These are phyloP conservation scores for Pythium oligandrum DNA, from an alignment of 352 stramenopile genomes.

Conservation along the genomic window DNA sequence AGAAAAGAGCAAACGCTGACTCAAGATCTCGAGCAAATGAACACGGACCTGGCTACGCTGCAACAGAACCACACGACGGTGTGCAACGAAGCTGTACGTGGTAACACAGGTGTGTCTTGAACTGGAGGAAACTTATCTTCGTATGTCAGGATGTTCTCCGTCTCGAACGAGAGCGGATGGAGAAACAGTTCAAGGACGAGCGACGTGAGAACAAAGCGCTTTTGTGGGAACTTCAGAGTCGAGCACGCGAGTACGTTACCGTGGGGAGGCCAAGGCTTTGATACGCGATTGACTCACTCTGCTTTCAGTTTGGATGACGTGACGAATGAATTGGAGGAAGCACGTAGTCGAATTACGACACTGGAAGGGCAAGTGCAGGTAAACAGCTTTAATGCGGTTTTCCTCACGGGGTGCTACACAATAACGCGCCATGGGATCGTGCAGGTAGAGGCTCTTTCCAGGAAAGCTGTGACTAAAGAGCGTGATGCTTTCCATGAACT, in stretches of 20 bases:
- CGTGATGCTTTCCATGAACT: conserved; percentile 37
- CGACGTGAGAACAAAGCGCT: conserved; percentile 28
- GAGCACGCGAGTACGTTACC: conserved; percentile 24
- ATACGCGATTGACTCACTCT: neutral
- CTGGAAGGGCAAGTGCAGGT: conserved; percentile 51
- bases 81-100: conserved; percentile 6
- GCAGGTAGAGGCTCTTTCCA: conserved; percentile 46
- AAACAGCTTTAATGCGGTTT: neutral
- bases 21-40: neutral
- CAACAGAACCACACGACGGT: neutral
- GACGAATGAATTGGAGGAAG: conserved; percentile 28
- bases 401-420: no score
- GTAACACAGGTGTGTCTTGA: conserved; percentile 2
- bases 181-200: conserved; percentile 32
- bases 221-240: conserved; percentile 27
- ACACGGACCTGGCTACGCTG: neutral
- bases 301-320: conserved; percentile 23
- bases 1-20: conserved; percentile 2
- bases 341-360: conserved; percentile 31
- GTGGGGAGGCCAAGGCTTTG: neutral
- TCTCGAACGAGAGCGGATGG: conserved; percentile 23
- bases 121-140: neutral
- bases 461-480: conserved; percentile 37
- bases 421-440: neutral
- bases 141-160: conserved; percentile 22